Conservation (phyloP, 805 yeast species). For the Kazachstania taianensis region DNA sequence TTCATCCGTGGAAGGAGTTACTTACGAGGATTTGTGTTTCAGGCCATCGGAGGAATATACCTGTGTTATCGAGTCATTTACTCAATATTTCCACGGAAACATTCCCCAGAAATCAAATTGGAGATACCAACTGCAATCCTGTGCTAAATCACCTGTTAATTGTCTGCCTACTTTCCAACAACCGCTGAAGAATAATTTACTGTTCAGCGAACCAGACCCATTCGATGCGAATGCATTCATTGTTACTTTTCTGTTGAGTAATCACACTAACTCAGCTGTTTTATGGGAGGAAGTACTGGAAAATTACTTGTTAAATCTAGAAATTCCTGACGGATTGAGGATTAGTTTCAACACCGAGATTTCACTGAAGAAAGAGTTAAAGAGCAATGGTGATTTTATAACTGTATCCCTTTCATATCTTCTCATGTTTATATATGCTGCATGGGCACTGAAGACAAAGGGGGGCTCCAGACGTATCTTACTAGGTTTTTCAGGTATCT, state of each 20-base stretch:
- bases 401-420: conserved; percentile 68
- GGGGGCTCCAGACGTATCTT: conserved; percentile 38
- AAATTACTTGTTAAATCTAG: conserved; percentile 39
- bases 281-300: conserved; percentile 71
- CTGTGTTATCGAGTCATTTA: conserved; percentile 79
- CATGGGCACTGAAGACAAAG: conserved; percentile 50
- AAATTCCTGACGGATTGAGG: conserved; percentile 48
- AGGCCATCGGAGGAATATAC: conserved; percentile 65
- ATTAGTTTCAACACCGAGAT: conserved; percentile 73
- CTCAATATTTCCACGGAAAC: conserved; percentile 76
- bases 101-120: conserved; percentile 40
- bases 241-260: conserved; percentile 60
- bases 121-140: conserved; percentile 42
- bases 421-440: conserved; percentile 80
- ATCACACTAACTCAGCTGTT: conserved; percentile 35
- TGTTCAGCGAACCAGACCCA: conserved; percentile 56
- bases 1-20: conserved; percentile 23
- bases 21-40: conserved; percentile 64
- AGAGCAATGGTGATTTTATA: conserved; percentile 64
- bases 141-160: conserved; percentile 75
- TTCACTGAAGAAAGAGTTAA: conserved; percentile 76
- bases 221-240: conserved; percentile 63
- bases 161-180: conserved; percentile 89
- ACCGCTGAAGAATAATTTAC: conserved; percentile 62
- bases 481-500: conserved; percentile 75